A percentile compares a stretch with the other conserved stretches of the same genome.
phyloP scores from a whole-genome alignment of 345 rosid genomes.

The Psidium guajava region DNA sequence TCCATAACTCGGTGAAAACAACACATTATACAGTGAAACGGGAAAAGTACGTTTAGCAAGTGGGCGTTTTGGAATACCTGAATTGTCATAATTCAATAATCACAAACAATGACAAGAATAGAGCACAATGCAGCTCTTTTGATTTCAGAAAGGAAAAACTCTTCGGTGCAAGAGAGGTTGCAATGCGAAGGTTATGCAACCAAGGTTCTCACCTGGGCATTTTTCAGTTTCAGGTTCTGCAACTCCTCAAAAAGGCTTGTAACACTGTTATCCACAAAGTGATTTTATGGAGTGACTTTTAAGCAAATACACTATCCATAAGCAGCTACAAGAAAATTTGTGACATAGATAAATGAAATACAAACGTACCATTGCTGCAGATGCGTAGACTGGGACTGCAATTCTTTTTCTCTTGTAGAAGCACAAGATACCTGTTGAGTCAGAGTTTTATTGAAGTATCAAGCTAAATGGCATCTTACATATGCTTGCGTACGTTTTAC shows the following conservation, averaged over 20 bases:
- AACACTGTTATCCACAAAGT: constrained; percentile 29
- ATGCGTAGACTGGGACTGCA: constrained; percentile 46
- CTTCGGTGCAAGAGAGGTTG: background rate
- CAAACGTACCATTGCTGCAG: constrained; percentile 66
- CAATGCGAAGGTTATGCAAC: background rate
- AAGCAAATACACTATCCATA: background rate
- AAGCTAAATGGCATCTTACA: background rate
- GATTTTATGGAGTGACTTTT: background rate
- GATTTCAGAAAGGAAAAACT: background rate
- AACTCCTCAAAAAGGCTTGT: constrained; percentile 54
- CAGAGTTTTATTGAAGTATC: background rate
- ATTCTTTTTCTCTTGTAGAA: constrained; percentile 55
- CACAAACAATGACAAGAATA: background rate
- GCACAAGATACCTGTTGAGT: constrained; percentile 44
- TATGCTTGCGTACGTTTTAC: background rate
- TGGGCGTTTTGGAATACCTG: background rate
- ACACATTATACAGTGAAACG: background rate
- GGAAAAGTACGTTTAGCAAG: background rate
- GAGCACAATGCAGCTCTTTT: background rate
- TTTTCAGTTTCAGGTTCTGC: constrained; percentile 59
- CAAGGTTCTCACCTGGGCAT: constrained; percentile 45
- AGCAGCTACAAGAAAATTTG: background rate
- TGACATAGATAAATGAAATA: background rate
- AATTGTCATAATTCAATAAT: background rate
- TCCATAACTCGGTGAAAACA: background rate